Base-by-base conservation (phyloP, 225 moss, liverwort and hornwort genomes). In the Sphagnum tenellum region DNA sequence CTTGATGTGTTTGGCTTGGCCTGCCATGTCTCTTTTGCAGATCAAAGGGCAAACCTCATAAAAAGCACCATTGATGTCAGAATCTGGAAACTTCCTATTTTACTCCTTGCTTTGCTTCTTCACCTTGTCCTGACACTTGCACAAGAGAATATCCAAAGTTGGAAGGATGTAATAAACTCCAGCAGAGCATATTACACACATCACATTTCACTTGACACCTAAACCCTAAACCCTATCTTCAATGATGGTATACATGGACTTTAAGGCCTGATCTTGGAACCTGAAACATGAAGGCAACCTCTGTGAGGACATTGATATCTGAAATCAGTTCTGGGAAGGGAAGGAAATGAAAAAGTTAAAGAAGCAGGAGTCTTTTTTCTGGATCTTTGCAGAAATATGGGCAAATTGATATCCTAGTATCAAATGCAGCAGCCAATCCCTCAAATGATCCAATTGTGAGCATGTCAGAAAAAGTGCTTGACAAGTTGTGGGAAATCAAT, bases 401-500 rank as follows among this genome's bases (percentile, higher is more conserved):
- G 66, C 70, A 57, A 59, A 84, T 93, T 55, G 93, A 98, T 75
- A 90, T 99, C 63, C 77, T 99, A 55, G 98, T 93, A 52, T 99
- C 90, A 55, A 99, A 99, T 78, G 98, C 98, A 62, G 93, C 90
- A 56, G 84, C 75, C 46, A 93, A 91, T 77, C 93, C 93, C 44
- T 65, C 90, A 49, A 4, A 81, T 10, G 69, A 81, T 58, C 79
- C 89, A 9, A 76, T 93, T 7, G n/a, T 71, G 50, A 74, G 72
- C 45, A 74, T 89, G 72, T 67, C 90, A 3, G 98, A 93, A 71
- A 76, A 54, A 59, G 66, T 76, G 57, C 83, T 99, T 54, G 90
- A 93, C 82, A 93, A 99, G 63, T 61, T 93, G 29, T 99, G 98
- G 98, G 90, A 87, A 58, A 83, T 87, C 64, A 93, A 99, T 59